Base-by-base conservation (phyloP, 345 rosid species). In the Eucalyptus fibrosa region DNA sequence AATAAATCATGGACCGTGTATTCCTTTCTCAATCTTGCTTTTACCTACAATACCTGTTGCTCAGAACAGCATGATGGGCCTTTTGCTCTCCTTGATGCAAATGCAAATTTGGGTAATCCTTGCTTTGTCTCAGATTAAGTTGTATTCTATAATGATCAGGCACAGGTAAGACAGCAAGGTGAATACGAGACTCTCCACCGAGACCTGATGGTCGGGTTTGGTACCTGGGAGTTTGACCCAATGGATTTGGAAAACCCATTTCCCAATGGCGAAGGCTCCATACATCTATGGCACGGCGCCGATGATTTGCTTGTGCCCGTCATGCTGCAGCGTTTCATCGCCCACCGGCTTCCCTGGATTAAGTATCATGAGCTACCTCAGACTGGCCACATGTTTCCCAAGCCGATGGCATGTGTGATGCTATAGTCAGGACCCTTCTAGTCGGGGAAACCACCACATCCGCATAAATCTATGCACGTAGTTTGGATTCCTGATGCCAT, bases 231-330 rank as follows among this genome's bases (percentile, higher is more conserved):
- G 50, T 96, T 95, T 16, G 94, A 92, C 87, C 96, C 95, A 10
- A 92, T 91, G 90, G 95, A 91, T 30, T 86, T 96, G 32, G 91
- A 91, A 88, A 92, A 92, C 87, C 93, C 93, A 50, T 94, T 95
- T 49, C 94, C 94, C 0, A 90, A 94, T 53, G 88, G 89, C 2
- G 95, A 94, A 23, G 95, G 95, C 53, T 91, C 91, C 3, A 94
- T 96, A 65, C 97, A 96, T 34, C 72, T 95, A 82, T 95, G 96
- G 96, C 96, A 95, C 21, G 97, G 96, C 28, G 93, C 93, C 40
- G 94, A 94, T 44, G 96, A 96, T 89, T 56, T 49, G 26, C 89
- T 92, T 7, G 94, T 94, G 37, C 95, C 97, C 6, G 93, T 92
- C 87, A 91, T 89, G 23, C 90, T 96, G 86, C 95, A 96, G 88